phyloP scores from a whole-genome alignment of 1,284 basidiomycete genomes.

The Cryptococcus sp. region DNA sequence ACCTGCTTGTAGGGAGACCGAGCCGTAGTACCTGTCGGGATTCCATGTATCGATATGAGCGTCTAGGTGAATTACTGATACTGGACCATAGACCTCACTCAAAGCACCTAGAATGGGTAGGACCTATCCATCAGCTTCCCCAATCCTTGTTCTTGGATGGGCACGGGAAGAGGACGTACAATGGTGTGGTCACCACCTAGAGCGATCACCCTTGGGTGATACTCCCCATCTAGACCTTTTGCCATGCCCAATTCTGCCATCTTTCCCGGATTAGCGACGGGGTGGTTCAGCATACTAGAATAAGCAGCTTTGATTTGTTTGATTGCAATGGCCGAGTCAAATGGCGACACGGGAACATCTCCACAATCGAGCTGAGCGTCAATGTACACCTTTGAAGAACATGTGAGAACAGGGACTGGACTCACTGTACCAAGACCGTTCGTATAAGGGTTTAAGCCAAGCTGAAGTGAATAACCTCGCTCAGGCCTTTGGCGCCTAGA shows the following conservation, averaged over 20 bases:
- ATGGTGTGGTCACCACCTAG: conserved; percentile 51
- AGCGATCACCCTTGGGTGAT: conserved; percentile 47
- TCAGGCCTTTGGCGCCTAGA: conserved; percentile 31
- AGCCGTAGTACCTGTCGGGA: conserved; percentile 33
- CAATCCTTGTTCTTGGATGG: not conserved
- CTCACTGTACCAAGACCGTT: conserved; percentile 26
- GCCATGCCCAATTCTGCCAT: conserved; percentile 23
- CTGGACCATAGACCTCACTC: conserved; percentile 37
- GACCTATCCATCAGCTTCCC: conserved; percentile 17
- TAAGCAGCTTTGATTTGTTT: conserved; percentile 47
- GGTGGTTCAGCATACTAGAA: conserved; percentile 24
- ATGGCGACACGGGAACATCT: conserved; percentile 49
- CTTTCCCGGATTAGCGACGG: conserved; percentile 16
- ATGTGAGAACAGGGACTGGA: not conserved
- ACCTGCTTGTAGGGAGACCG: conserved; percentile 23
- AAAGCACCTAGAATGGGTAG: conserved; percentile 50
- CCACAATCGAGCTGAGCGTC: conserved; percentile 42
- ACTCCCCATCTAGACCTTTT: conserved; percentile 36
- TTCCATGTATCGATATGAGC: conserved; percentile 52
- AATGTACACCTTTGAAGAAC: not conserved
- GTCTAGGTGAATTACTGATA: conserved; percentile 45
- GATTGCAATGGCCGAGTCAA: conserved; percentile 47
- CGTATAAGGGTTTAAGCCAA: conserved; percentile 32
- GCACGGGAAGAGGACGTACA: conserved; percentile 11
- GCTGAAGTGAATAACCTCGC: conserved; percentile 27